A percentile compares a stretch with the other conserved stretches of the same genome.
phyloP scores from a whole-genome alignment of 169 alveolate genomes.

The Plasmodium adleri region DNA sequence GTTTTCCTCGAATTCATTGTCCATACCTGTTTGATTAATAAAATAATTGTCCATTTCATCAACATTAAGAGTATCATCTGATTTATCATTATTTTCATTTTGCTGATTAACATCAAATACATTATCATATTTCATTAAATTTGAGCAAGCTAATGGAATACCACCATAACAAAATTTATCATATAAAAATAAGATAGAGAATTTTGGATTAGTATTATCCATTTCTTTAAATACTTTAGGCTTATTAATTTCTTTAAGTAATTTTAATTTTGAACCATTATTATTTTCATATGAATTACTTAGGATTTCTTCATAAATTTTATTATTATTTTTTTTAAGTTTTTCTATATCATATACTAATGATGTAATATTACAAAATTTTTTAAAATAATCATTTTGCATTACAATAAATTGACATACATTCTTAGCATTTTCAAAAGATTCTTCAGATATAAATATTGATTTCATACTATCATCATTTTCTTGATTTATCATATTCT shows the following conservation, averaged over 20 bases:
- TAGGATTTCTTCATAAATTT: slow-evolving; percentile 28
- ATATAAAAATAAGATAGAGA: slow-evolving; percentile 50
- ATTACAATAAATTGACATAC: slow-evolving; percentile 51
- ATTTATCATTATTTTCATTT: neutral
- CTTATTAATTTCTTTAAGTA: slow-evolving; percentile 37
- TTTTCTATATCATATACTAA: slow-evolving; percentile 21
- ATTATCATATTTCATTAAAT: slow-evolving; percentile 45
- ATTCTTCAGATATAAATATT: slow-evolving; percentile 20
- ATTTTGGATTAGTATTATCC: slow-evolving; percentile 43
- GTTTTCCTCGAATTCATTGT: slow-evolving; percentile 10
- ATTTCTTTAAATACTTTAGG: slow-evolving; percentile 38
- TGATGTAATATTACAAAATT: slow-evolving; percentile 16
- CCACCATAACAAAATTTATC: slow-evolving; percentile 73
- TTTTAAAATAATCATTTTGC: slow-evolving; percentile 15
- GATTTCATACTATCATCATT: slow-evolving; percentile 4
- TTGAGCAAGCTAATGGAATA: slow-evolving; percentile 64
- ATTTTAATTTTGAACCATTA: slow-evolving; percentile 20
- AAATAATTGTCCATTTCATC: neutral
- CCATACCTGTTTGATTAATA: slow-evolving; percentile 11
- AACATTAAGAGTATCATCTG: neutral
- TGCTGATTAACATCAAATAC: slow-evolving; percentile 31
- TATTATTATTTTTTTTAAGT: slow-evolving; percentile 23
- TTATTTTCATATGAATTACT: slow-evolving; percentile 37
- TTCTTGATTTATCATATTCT: neutral
- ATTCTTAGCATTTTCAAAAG: slow-evolving; percentile 35